phyloP scores from a whole-genome alignment of 768 basidiomycete genomes.

The Sporobolomyces phaffii region DNA sequence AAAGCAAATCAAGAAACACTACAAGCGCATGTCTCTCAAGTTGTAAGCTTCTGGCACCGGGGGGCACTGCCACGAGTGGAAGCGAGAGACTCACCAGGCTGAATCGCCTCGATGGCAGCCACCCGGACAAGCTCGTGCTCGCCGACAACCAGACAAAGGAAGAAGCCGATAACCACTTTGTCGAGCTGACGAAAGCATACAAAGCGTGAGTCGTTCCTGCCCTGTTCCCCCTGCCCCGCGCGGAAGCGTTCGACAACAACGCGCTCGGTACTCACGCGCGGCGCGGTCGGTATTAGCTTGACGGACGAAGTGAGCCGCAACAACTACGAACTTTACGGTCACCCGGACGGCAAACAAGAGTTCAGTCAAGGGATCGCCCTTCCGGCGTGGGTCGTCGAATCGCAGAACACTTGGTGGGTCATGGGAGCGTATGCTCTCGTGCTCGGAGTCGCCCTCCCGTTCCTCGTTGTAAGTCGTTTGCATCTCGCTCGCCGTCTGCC shows the following conservation, averaged over 20 bases:
- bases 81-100: too few species aligned
- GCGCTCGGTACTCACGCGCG: neutral
- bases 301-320: slow-evolving; percentile 87
- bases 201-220: slow-evolving; percentile 60
- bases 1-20: slow-evolving; percentile 92
- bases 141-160: slow-evolving; percentile 77
- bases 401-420: slow-evolving; percentile 85
- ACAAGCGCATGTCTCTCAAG: slow-evolving; percentile 78
- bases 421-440: slow-evolving; percentile 77
- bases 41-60: slow-evolving; percentile 67
- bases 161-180: slow-evolving; percentile 75
- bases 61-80: too few species aligned
- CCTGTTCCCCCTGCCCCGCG: too few species aligned
- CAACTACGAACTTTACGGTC: slow-evolving; percentile 81
- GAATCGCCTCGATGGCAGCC: slow-evolving; percentile 54
- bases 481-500: neutral
- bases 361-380: slow-evolving; percentile 90
- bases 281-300: slow-evolving; percentile 52
- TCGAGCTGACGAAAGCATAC: slow-evolving; percentile 93
- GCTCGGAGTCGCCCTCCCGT: slow-evolving; percentile 81
- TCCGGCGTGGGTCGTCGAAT: slow-evolving; percentile 86
- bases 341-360: slow-evolving; percentile 95
- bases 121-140: slow-evolving; percentile 91
- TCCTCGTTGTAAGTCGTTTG: slow-evolving; percentile 59
- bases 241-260: too few species aligned